A percentile compares a stretch with the other conserved stretches of the same genome.
phyloP scores from a whole-genome alignment of 2,329 filamentous ascomycete genomes.

The Penicillium sp. region DNA sequence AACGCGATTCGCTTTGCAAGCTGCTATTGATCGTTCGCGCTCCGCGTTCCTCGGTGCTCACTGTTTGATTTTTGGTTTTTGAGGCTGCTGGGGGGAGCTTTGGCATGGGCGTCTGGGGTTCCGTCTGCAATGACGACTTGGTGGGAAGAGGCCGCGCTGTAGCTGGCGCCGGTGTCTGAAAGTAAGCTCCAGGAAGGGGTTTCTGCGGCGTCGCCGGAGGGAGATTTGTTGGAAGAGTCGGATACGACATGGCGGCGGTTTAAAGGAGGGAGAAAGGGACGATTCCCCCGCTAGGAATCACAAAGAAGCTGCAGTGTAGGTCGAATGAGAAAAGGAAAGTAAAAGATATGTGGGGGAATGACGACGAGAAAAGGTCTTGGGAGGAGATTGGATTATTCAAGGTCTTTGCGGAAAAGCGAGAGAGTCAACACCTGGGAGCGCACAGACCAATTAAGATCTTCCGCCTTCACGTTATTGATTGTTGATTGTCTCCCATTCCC shows the following conservation, averaged over 20 bases:
- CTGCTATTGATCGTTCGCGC: slow-evolving; percentile 79
- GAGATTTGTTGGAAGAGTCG: slow-evolving; percentile 32
- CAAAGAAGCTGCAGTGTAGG: slow-evolving; percentile 13
- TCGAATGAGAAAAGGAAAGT: slow-evolving; percentile 6
- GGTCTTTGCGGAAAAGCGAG: slow-evolving; percentile 19
- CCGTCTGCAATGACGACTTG: slow-evolving; percentile 6
- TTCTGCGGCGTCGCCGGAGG: slow-evolving; percentile 37
- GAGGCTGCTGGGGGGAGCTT: slow-evolving; percentile 38
- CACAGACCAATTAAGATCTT: slow-evolving; percentile 34
- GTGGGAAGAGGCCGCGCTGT: neutral
- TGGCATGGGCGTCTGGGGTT: slow-evolving; percentile 32
- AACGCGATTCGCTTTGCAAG: slow-evolving; percentile 72
- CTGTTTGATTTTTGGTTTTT: slow-evolving; percentile 48
- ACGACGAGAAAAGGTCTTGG: slow-evolving; percentile 9
- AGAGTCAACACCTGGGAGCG: slow-evolving; percentile 26
- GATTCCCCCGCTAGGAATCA: slow-evolving; percentile 20
- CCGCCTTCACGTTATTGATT: slow-evolving; percentile 18
- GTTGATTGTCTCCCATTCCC: slow-evolving; percentile 2
- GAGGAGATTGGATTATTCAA: slow-evolving; percentile 17
- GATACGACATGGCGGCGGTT: slow-evolving; percentile 42
- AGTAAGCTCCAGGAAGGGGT: slow-evolving; percentile 43
- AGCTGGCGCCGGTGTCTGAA: slow-evolving; percentile 38
- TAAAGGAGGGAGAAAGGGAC: slow-evolving; percentile 16
- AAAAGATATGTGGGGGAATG: slow-evolving; percentile 6
- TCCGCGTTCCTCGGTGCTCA: slow-evolving; percentile 73